These are phyloP conservation scores for Sporothrix dimorphospora DNA, from an alignment of 2,329 filamentous ascomycete species.

Conservation along the genomic window DNA sequence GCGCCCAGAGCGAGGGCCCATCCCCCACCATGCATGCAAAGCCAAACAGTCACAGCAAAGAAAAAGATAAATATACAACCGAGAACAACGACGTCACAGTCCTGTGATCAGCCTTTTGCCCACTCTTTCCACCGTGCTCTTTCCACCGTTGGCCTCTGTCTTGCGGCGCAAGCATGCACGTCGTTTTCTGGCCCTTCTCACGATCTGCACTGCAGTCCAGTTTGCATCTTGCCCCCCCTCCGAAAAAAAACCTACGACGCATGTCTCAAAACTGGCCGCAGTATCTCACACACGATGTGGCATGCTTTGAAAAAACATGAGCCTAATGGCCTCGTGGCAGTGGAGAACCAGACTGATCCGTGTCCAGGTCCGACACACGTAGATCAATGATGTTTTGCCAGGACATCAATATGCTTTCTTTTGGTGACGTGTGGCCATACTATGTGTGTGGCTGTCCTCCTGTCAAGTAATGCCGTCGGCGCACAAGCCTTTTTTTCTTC, in stretches of 20 bases:
- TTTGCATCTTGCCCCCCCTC: background rate
- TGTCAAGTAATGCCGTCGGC: conserved; percentile 3
- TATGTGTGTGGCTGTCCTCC: background rate
- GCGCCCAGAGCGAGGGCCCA: background rate
- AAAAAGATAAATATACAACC: background rate
- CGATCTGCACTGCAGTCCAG: conserved; percentile 4
- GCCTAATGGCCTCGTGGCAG: conserved; percentile 8
- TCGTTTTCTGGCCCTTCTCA: background rate
- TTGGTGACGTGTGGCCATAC: background rate
- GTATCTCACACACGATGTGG: background rate
- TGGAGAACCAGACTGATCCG: conserved; percentile 17
- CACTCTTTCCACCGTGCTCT: background rate
- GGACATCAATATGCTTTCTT: background rate
- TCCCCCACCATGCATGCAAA: background rate
- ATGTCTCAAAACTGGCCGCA: conserved; percentile 9
- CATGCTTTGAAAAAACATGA: background rate
- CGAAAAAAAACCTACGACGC: background rate
- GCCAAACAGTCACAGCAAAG: background rate
- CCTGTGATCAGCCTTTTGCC: background rate
- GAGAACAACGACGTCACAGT: background rate
- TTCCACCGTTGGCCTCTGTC: background rate
- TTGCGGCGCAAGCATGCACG: background rate
- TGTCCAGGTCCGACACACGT: conserved; percentile 3
- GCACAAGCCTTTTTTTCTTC: conserved; percentile 8
- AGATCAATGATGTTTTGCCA: conserved; percentile 7